Evolutionary conservation across 441 rosid species (phyloP).

Genomic region (Gossypium schwendimanii): DNA sequence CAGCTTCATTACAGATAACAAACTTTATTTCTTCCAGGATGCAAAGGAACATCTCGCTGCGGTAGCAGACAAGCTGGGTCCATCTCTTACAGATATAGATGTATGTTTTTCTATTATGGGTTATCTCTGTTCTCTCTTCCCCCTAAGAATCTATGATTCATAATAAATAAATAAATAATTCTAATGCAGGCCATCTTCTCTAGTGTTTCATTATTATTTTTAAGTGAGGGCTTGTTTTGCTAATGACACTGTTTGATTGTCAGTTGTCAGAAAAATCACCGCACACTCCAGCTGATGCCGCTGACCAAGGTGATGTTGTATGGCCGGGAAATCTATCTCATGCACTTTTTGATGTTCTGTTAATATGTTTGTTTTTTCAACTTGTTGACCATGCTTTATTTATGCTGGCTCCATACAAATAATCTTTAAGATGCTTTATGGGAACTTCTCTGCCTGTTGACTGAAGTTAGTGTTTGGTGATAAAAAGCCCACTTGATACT

Average conservation of each 20-base stretch:
- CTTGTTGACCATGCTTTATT: constrained; percentile 16
- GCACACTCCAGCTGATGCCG: constrained; percentile 55
- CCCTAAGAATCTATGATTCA: neutral
- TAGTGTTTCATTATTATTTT: constrained; percentile 6
- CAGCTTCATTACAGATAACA: constrained; percentile 14
- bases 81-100: constrained; percentile 79
- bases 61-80: constrained; percentile 84
- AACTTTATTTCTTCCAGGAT: constrained; percentile 48
- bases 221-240: constrained; percentile 10
- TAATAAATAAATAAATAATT: neutral
- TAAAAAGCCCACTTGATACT: neutral
- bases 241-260: constrained; percentile 28
- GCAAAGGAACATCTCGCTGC: constrained; percentile 97
- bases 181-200: neutral
- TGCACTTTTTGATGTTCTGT: constrained; percentile 51
- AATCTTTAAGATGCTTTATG: neutral
- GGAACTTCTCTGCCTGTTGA: neutral
- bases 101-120: constrained; percentile 36
- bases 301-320: constrained; percentile 90
- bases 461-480: neutral
- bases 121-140: neutral
- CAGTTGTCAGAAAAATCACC: constrained; percentile 75
- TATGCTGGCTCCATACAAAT: neutral
- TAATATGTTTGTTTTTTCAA: constrained; percentile 33
- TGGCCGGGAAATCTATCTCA: constrained; percentile 44